Base-by-base conservation (phyloP, 768 basidiomycete species). In the Naganishia vishniacii region DNA sequence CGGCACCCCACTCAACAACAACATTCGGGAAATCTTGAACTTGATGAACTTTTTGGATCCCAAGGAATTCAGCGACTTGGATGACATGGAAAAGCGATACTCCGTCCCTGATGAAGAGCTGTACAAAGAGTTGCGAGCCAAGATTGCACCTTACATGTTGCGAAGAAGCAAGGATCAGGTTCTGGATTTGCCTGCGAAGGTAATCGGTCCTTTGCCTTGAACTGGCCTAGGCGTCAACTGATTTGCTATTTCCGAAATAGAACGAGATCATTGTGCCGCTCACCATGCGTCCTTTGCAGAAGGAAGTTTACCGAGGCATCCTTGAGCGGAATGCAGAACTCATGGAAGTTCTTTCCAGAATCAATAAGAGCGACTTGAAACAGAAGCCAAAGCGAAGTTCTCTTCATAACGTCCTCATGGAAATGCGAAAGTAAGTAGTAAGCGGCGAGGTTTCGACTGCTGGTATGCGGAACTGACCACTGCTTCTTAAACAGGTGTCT, bases 1-100 rank as follows among this genome's bases (percentile, higher is more conserved):
- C 47, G 90, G 91, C 83, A 98, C 95, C 0, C 94, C 94, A 0
- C 77, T 98, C 64, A 98, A 98, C 77, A 98, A 98, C 80, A 98
- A 97, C 73, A 87, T 99, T 25, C 83, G 90, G 48, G 95, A 99
- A 78, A 78, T 99, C 26, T 94, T 98, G 81, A 98, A 93, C 75
- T 81, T 99, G 45, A 91, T 99, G 86, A 89, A 91, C 75, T 98
- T 98, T 80, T 83, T 98, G 18, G 78, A 75, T 64, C 71, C 71
- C 0, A 48, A 64, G 13, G 80, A 87, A 66, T 90, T 89, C 89
- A 74, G 78, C 5, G 84, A 98, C 73, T 79, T 97, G 23, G 84
- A 86, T 70, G 81, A 75, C 6, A 80, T 97, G 12, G 86, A 87
- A 64, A 83, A 83, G 69, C 82, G 89, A 65, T 86, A 91, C 68